These are phyloP conservation scores for Chaetomiaceae sp. DNA, from an alignment of 2,329 filamentous ascomycete genomes.

Conservation along the genomic window DNA sequence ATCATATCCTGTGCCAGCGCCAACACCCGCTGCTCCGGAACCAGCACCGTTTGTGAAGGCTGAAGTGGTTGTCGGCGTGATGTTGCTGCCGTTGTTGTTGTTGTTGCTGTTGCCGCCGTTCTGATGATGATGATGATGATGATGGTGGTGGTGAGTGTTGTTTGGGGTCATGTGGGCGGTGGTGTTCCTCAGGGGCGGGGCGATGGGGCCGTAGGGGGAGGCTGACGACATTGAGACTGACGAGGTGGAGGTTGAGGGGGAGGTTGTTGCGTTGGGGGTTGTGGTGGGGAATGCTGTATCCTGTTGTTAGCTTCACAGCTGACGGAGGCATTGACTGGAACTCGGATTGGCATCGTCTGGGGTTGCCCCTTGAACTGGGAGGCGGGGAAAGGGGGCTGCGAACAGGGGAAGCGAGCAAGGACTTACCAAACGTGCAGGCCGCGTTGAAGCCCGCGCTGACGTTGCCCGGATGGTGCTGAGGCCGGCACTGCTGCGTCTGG, in stretches of 20 bases:
- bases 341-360: too few species aligned
- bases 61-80: too few species aligned
- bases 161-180: too few species aligned
- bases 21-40: too few species aligned
- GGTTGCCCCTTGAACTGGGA: too few species aligned
- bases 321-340: too few species aligned
- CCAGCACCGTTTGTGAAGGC: too few species aligned
- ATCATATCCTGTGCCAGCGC: too few species aligned
- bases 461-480: not conserved
- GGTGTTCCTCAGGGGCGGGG: not conserved
- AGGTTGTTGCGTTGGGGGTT: not conserved
- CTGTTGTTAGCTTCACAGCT: not conserved
- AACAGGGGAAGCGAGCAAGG: too few species aligned
- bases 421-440: not conserved
- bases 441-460: not conserved
- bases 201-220: constrained; percentile 9
- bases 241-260: not conserved
- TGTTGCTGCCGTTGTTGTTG: too few species aligned
- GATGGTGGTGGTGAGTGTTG: not conserved
- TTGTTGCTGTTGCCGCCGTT: not conserved
- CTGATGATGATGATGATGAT: not conserved
- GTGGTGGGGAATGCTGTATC: not conserved
- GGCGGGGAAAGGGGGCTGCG: too few species aligned
- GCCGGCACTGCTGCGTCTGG: not conserved
- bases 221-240: not conserved